Evolutionary conservation across 345 rosid genomes (phyloP).

Genomic region (Lepidium sativum): DNA sequence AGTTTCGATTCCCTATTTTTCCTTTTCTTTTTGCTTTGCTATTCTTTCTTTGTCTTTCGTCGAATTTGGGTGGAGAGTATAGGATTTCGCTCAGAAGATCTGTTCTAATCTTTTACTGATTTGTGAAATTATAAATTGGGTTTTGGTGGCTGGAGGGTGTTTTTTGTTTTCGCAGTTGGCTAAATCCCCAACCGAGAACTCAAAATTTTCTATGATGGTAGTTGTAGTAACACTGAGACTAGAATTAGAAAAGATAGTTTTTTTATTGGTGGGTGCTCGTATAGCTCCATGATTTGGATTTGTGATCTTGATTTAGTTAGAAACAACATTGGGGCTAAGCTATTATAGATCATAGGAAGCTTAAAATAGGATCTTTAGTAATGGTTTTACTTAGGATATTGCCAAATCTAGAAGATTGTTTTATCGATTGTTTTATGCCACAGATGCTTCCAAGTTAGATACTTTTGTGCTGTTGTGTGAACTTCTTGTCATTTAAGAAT

Average conservation of each 20-base stretch:
- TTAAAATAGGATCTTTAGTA: not conserved
- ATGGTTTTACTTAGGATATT: not conserved
- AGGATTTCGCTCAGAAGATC: not conserved
- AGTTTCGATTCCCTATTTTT: not conserved
- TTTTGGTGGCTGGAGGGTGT: not conserved
- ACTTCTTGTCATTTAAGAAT: not conserved
- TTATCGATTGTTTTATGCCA: not conserved
- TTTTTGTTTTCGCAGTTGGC: not conserved
- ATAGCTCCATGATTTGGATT: not conserved
- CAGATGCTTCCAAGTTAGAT: not conserved
- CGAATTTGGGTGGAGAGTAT: not conserved
- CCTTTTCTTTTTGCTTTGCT: not conserved
- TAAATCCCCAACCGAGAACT: not conserved
- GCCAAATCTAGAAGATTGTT: not conserved
- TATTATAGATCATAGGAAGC: not conserved
- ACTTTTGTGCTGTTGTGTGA: constrained; percentile 2
- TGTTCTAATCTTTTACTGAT: not conserved
- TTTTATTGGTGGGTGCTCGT: not conserved
- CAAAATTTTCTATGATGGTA: not conserved
- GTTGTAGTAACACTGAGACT: not conserved
- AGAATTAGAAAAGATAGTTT: not conserved
- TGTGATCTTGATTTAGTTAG: not conserved
- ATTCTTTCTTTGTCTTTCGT: not conserved
- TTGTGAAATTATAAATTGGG: constrained; percentile 1
- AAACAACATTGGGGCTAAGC: not conserved